Base-by-base conservation (phyloP, 169 alveolate genomes). In the Cryptosporidium andersoni region DNA sequence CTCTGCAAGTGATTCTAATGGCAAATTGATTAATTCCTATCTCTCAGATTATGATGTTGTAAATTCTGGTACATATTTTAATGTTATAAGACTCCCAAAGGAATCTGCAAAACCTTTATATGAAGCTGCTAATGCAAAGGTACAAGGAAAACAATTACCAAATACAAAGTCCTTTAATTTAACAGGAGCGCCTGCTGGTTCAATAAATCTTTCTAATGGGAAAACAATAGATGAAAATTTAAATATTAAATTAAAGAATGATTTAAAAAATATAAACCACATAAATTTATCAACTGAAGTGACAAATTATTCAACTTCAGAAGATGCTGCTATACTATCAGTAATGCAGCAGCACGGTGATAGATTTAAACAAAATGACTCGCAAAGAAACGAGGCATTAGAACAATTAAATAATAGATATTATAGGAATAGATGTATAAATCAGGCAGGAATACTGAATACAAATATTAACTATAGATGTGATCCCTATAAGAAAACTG, bases 321-420 rank as follows among this genome's bases (percentile, higher is more conserved):
- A 74, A 58, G 85, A 74, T 34, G 85, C 85, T 2, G 85, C 85
- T 6, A 74, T 74, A 4, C 12, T 74, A 37, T 74, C 64, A 6
- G 85, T 74, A 12, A 74, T 74, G 85, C 85, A 58, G 40, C 85
- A 74, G 68, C 85, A 74, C 62, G 85, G 85, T 2, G 85, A 74
- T 45, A 74, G 47, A 36, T 74, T 74, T 34, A 74, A 60, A 60
- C 85, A 74, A 40, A 74, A 66, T n/a, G 74, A 66, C 12, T 66
- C 85, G n/a, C 85, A 74, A 60, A 74, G 85, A 74, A 74, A 47
- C 74, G 85, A 74, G 62, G 45, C 45, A 45, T 42, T 74, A 37
- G 85, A 74, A 48, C 85, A 74, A 14, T 25, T 74, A 37, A 74
- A 74, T n/a, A 39, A 45, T 14, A 5, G 85, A 34, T 74, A 34